phyloP scores from a whole-genome alignment of 306 rosid genomes.

The Benincasa hispida region DNA sequence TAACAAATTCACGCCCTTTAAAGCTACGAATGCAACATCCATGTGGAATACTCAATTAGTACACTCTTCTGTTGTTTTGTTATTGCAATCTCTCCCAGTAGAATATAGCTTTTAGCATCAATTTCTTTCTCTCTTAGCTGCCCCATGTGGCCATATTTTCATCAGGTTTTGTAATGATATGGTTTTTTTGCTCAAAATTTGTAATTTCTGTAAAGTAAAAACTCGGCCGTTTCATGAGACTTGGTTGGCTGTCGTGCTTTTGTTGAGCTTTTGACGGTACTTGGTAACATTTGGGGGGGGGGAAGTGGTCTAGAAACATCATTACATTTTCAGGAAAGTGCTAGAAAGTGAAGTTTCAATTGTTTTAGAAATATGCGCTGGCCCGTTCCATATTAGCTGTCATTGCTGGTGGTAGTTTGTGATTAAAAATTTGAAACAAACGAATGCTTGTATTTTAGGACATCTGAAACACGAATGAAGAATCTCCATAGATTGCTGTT shows the following conservation, averaged over 20 bases:
- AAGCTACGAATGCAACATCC: background rate
- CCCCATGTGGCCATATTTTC: background rate
- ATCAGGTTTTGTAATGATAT: background rate
- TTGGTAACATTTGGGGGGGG: background rate
- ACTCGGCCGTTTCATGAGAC: background rate
- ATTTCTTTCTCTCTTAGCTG: background rate
- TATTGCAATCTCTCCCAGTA: background rate
- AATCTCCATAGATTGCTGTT: background rate
- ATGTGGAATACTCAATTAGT: background rate
- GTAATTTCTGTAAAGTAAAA: background rate
- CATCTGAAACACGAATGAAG: background rate
- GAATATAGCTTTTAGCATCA: background rate
- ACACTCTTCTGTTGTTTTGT: background rate
- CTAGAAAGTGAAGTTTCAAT: background rate
- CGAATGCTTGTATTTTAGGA: background rate
- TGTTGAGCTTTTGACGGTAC: background rate
- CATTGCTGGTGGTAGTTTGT: background rate
- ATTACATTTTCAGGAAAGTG: constrained; percentile 1
- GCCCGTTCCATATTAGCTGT: background rate
- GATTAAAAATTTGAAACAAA: background rate
- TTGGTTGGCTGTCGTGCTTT: background rate
- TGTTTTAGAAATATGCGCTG: background rate
- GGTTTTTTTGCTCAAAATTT: background rate
- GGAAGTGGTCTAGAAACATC: background rate
- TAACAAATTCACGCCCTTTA: background rate